Base-by-base conservation (phyloP, 371 early-diverging fungal genomes). In the Haplosporangium sp. region DNA sequence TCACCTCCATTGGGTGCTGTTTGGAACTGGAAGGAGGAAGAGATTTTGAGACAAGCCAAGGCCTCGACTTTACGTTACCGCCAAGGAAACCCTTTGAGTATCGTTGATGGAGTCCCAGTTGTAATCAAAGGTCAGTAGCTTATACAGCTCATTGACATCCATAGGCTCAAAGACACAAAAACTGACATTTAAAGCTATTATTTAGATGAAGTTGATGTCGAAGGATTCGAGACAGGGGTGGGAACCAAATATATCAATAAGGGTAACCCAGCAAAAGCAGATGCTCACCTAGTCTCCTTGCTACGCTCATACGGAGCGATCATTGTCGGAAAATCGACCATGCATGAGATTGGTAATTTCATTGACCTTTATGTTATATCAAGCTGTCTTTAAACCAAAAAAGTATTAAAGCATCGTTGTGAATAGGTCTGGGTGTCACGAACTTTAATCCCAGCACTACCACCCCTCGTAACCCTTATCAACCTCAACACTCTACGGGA, bases 401-500 rank as follows among this genome's bases (percentile, higher is more conserved):
- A 10, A 2, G 45, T 4, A 34, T 13, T 13, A 57, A 3, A 4
- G 15, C 11, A 42, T 60, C 39, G 40, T 20, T 56, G 1, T 34
- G 40, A 4, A 63, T 65, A 81, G 81, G 81, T 34, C 35, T 79
- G 42, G 82, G 84, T 35, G 61, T 82, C 59, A 82, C 84, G 61
- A 82, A 64, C 62, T 77, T 75, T 55, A 92, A 92, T 69, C 90
- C 93, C 1, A 82, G 72, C 60, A 85, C 86, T 2, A 89, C 88
- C 10, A 87, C 90, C 5, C 88, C 92, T 13, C 83, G 88, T n/a
- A 94, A 94, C 63, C 93, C 95, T 2, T 91, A 90, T 71, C 74
- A 87, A 50, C 69, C 69, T 1, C 27, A 69, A 4, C 89, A 87
- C 71, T 87, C 88, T 19, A 88, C 92, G 64, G 95, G 95, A 69